Base-by-base conservation (phyloP, 1,284 basidiomycete genomes). In the Rhodotorula sp. region DNA sequence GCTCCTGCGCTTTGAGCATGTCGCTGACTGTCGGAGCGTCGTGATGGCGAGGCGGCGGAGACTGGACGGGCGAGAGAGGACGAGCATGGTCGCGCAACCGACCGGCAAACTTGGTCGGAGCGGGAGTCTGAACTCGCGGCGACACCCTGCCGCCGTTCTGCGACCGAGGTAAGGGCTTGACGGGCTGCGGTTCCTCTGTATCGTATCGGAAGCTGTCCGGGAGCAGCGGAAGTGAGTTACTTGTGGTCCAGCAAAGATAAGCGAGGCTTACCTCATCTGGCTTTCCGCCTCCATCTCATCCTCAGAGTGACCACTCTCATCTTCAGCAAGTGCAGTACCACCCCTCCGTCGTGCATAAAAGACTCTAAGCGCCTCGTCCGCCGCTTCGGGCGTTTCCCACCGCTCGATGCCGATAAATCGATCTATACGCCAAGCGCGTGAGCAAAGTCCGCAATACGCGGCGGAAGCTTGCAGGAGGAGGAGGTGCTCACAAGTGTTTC, bases 351-450 rank as follows among this genome's bases (percentile, higher is more conserved):
- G 49, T n/a, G 60, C 71, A 14, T 72, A 50, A 58, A 67, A 61
- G 23, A 64, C 58, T 23, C 18, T 23, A 14, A 64, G 43, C 7
- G 54, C 65, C 7, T 23, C 54, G 15, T 62, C 72, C 1, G 65
- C 60, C 2, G 23, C 23, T 2, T 72, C 62, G 3, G 52, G 31
- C 31, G 56, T 61, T 48, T 77, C 73, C 75, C 75, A 77, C 1
- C 64, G 65, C 59, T 77, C 75, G 23, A 91, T 91, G 85, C 90
- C 90, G 78, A 93, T 79, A 79, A 92, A 93, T 80, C 90, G 91
- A 82, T 97, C 95, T 79, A 87, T 26, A 1, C 3, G 47, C 8
- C 10, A 19, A 26, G n/a, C 5, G 0, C 12, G 45, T 54, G 5
- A 54, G 55, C 18, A 15, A 28, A 28, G 2, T 3, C 0, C 4